Percentiles rank a stretch among this genome's conserved stretches.
Conservation (phyloP, 257 asterid genomes). For the Nicotiana attenuata region DNA sequence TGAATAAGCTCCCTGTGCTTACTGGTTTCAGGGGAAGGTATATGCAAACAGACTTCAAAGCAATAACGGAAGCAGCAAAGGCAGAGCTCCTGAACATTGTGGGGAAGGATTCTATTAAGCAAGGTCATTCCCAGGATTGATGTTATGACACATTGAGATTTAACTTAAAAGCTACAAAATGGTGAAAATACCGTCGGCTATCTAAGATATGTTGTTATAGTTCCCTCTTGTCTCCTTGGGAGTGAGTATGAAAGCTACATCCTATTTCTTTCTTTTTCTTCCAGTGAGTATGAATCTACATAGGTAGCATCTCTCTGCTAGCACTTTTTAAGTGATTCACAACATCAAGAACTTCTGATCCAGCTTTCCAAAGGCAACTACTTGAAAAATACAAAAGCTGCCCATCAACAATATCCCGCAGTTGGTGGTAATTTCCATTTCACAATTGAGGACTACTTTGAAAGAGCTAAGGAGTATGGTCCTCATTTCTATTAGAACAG, state of each 20-base stretch:
- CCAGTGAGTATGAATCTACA: background rate
- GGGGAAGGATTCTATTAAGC: conserved; percentile 29
- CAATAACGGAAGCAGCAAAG: conserved; percentile 80
- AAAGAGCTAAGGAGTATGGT: background rate
- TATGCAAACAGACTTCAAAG: conserved; percentile 62
- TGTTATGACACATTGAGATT: background rate
- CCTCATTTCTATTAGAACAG: background rate
- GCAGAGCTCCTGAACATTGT: conserved; percentile 59
- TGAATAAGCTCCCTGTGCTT: background rate
- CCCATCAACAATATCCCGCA: background rate
- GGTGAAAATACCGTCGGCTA: background rate
- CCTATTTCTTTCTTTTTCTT: conserved; percentile 7
- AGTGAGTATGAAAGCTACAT: background rate
- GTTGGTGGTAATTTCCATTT: background rate
- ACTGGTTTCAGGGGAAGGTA: conserved; percentile 77
- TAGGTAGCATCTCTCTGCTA: background rate
- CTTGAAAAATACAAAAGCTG: background rate
- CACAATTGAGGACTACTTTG: background rate
- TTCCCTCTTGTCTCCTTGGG: background rate
- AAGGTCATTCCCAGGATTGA: background rate
- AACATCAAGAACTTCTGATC: background rate
- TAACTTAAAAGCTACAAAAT: conserved; percentile 6
- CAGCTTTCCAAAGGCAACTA: background rate
- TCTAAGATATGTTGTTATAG: conserved; percentile 7
- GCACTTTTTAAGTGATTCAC: background rate